These are phyloP conservation scores for Arabidopsis lyrata DNA, from an alignment of 441 rosid species.

Conservation along the genomic window DNA sequence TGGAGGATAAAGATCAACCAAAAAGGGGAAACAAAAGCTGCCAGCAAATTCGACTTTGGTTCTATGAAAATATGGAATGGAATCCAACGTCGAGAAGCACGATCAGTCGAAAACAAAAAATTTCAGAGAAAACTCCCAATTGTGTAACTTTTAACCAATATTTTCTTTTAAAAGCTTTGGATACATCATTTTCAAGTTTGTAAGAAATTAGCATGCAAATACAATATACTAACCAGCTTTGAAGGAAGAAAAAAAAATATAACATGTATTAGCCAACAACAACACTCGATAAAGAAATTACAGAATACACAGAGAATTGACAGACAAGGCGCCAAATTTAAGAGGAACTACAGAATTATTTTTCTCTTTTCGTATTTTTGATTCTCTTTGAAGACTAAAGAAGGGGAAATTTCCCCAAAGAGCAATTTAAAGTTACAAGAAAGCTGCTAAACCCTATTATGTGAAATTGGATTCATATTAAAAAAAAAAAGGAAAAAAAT, in stretches of 20 bases:
- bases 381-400: slow-evolving; percentile 33
- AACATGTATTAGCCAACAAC: slow-evolving; percentile 2
- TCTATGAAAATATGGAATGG: neutral
- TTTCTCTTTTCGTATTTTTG: slow-evolving; percentile 28
- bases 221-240: neutral
- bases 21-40: slow-evolving; percentile 11
- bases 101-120: neutral
- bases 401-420: slow-evolving; percentile 23
- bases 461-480: slow-evolving; percentile 24
- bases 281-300: slow-evolving; percentile 18
- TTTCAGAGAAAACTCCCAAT: neutral
- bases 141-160: neutral
- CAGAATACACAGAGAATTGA: slow-evolving; percentile 28
- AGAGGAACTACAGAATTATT: slow-evolving; percentile 26
- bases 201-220: neutral
- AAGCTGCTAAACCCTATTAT: slow-evolving; percentile 27
- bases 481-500: neutral
- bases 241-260: too few species aligned
- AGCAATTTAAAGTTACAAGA: slow-evolving; percentile 32
- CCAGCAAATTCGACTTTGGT: slow-evolving; percentile 7
- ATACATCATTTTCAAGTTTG: neutral
- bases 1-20: neutral
- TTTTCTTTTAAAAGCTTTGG: neutral
- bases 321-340: slow-evolving; percentile 10
- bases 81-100: slow-evolving; percentile 18